Conservation (phyloP, 164 flowering plant species). For the Macadamia tetraphylla region DNA sequence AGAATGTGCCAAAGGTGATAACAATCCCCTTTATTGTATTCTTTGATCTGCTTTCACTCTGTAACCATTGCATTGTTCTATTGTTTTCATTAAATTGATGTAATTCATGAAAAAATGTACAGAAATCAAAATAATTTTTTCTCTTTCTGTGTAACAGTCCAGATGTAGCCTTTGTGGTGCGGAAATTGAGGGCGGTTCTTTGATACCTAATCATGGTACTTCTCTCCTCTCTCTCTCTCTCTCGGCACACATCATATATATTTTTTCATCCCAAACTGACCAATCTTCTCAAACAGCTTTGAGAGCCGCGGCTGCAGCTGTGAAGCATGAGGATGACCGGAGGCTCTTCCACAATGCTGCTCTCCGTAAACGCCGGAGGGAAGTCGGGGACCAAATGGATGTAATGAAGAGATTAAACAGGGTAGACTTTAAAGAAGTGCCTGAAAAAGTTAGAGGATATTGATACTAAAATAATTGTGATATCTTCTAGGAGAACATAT, state of each 20-base stretch:
- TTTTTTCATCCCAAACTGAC: constrained; percentile 6
- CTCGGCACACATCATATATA: not conserved
- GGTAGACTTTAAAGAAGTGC: constrained; percentile 31
- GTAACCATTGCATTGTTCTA: too few species aligned
- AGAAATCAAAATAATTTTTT: too few species aligned
- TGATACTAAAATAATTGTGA: not conserved
- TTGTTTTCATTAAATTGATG: too few species aligned
- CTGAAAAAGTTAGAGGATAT: not conserved
- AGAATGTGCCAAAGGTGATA: too few species aligned
- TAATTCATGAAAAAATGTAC: too few species aligned
- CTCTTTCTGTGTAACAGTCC: constrained; percentile 44
- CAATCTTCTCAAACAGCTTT: constrained; percentile 46
- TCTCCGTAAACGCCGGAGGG: constrained; percentile 78
- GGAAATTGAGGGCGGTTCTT: constrained; percentile 60
- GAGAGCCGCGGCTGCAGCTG: constrained; percentile 92
- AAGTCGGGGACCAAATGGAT: constrained; percentile 58
- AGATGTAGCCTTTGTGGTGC: constrained; percentile 77
- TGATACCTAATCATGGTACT: constrained; percentile 79
- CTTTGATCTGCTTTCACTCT: too few species aligned
- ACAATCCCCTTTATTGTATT: too few species aligned
- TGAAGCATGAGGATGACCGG: constrained; percentile 82
- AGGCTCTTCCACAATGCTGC: constrained; percentile 84
- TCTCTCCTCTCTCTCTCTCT: not conserved
- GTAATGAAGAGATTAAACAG: constrained; percentile 45
- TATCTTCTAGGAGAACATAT: not conserved